Evolutionary conservation across 768 basidiomycete genomes (phyloP).

Genomic region (Serpula lacrymans): DNA sequence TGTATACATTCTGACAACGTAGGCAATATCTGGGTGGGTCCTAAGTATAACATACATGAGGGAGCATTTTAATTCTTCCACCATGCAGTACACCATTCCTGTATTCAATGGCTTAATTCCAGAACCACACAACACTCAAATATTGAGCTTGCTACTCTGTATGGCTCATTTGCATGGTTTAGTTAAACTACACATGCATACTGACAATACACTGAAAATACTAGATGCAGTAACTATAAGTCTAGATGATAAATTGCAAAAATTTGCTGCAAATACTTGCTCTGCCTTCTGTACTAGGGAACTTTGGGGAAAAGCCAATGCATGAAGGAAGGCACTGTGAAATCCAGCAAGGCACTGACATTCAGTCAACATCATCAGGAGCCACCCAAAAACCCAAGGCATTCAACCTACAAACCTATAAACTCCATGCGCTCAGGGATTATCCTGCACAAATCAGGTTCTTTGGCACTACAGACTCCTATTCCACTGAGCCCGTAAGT

Average conservation of each 20-base stretch:
- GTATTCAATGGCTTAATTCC: slow-evolving; percentile 28
- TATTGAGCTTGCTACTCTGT: slow-evolving; percentile 18
- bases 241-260: slow-evolving; percentile 19
- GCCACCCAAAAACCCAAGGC: background rate
- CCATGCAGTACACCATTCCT: slow-evolving; percentile 29
- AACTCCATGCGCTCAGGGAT: slow-evolving; percentile 32
- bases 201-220: slow-evolving; percentile 8
- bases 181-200: slow-evolving; percentile 25
- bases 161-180: slow-evolving; percentile 21
- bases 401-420: slow-evolving; percentile 24
- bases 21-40: no score
- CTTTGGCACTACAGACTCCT: slow-evolving; percentile 33
- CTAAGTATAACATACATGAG: no score
- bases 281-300: slow-evolving; percentile 23
- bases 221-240: background rate
- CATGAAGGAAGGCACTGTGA: slow-evolving; percentile 16
- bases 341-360: no score
- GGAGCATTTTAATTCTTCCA: background rate
- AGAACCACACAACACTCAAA: slow-evolving; percentile 8
- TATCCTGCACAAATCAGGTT: slow-evolving; percentile 19
- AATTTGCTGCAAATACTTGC: slow-evolving; percentile 22
- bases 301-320: slow-evolving; percentile 24
- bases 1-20: no score
- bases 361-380: background rate
- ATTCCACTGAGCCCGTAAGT: slow-evolving; percentile 30